phyloP scores from a whole-genome alignment of 371 early-diverging fungal species.

The Lichtheimia corymbifera region DNA sequence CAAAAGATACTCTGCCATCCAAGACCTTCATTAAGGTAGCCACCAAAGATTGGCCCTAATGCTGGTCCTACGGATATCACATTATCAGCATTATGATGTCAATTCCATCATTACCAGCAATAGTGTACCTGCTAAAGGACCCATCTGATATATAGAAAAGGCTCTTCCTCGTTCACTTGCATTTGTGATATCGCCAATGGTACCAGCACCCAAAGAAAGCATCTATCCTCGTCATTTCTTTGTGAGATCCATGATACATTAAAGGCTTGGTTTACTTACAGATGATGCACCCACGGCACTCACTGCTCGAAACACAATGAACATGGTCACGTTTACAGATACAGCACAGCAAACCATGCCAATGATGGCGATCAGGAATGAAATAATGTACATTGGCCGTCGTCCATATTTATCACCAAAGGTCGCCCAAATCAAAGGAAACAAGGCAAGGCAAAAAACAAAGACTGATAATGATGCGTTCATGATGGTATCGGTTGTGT shows the following conservation, averaged over 20 bases:
- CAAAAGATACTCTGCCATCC: conserved; percentile 51
- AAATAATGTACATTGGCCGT: conserved; percentile 26
- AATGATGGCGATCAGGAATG: conserved; percentile 25
- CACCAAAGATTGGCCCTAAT: conserved; percentile 48
- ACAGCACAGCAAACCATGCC: conserved; percentile 32
- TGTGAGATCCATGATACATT: not conserved
- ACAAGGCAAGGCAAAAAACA: conserved; percentile 26
- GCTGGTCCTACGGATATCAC: conserved; percentile 19
- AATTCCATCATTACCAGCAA: conserved; percentile 11
- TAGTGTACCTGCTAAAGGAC: conserved; percentile 35
- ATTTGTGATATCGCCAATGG: conserved; percentile 41
- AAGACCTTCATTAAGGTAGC: conserved; percentile 43
- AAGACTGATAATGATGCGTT: conserved; percentile 37
- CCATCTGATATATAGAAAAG: conserved; percentile 40
- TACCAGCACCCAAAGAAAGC: conserved; percentile 55
- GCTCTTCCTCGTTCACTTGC: conserved; percentile 46
- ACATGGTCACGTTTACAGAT: conserved; percentile 26
- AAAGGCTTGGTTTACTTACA: conserved; percentile 6
- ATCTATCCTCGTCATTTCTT: conserved; percentile 17
- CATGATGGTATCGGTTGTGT: conserved; percentile 27
- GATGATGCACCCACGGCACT: conserved; percentile 29
- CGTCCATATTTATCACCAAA: conserved; percentile 21
- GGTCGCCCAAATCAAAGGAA: conserved; percentile 31
- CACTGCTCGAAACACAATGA: conserved; percentile 30
- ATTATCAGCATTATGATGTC: conserved; percentile 25